Percentiles rank a stretch among this genome's conserved stretches.
phyloP scores from a whole-genome alignment of 768 basidiomycete genomes.

The Neoboletus subvelutipes region DNA sequence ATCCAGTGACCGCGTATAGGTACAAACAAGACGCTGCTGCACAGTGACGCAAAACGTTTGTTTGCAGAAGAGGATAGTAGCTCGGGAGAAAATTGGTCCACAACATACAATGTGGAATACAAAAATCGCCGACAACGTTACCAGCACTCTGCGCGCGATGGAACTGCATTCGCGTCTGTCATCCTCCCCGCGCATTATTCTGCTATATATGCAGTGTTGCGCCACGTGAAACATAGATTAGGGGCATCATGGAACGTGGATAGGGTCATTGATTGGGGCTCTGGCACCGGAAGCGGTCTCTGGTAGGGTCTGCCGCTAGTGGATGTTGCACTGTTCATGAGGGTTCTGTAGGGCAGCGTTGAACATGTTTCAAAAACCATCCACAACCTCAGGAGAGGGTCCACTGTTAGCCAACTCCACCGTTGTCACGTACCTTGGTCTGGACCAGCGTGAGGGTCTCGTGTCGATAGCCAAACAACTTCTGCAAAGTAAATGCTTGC shows the following conservation, averaged over 20 bases:
- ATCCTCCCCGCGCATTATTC: conserved; percentile 87
- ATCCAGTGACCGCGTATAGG: conserved; percentile 38
- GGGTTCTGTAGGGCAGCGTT: conserved; percentile 56
- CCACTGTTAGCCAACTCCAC: conserved; percentile 47
- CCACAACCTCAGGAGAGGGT: conserved; percentile 28
- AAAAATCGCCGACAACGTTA: conserved; percentile 56
- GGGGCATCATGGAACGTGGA: conserved; percentile 60
- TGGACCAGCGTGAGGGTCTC: conserved; percentile 78
- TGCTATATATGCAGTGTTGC: conserved; percentile 72
- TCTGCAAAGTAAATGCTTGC: conserved; percentile 45
- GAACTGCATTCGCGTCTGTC: conserved; percentile 81
- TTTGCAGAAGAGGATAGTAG: conserved; percentile 43
- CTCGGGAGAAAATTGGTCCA: conserved; percentile 48
- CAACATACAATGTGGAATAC: conserved; percentile 56
- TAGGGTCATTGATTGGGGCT: conserved; percentile 80
- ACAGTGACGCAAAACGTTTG: conserved; percentile 69
- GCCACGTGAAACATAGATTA: conserved; percentile 62
- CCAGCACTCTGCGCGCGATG: conserved; percentile 66
- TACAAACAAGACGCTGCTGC: conserved; percentile 62
- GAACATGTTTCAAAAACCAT: conserved; percentile 56
- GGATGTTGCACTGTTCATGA: conserved; percentile 10
- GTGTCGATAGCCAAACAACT: conserved; percentile 65
- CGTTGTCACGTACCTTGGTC: conserved; percentile 62
- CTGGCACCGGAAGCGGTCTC: conserved; percentile 77
- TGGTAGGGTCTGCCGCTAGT: conserved; percentile 51